phyloP scores from a whole-genome alignment of 164 flowering plant species.

The Cinnamomum micranthum region DNA sequence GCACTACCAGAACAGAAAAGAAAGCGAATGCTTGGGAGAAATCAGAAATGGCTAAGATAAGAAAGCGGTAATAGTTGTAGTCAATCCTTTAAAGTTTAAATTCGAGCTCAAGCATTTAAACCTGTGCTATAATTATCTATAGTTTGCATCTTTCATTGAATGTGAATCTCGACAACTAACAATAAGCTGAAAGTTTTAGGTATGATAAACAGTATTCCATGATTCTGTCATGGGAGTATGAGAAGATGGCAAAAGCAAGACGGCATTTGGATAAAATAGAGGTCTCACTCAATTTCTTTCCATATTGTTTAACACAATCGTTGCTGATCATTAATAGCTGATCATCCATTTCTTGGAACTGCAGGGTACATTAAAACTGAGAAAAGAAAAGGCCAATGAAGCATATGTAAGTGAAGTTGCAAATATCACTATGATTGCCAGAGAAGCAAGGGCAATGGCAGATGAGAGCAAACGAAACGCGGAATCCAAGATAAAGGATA shows the following conservation, averaged over 20 bases:
- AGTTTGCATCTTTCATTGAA: not conserved
- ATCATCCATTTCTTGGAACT: constrained; percentile 3
- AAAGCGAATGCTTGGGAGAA: constrained; percentile 66
- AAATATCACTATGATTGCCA: constrained; percentile 48
- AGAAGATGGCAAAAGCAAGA: constrained; percentile 51
- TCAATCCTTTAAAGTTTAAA: not conserved
- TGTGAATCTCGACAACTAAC: not conserved
- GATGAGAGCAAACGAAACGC: constrained; percentile 54
- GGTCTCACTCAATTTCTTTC: constrained; percentile 28
- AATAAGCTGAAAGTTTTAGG: constrained; percentile 33
- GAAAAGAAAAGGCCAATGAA: constrained; percentile 28
- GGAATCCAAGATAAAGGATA: constrained; percentile 48
- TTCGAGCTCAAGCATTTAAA: not conserved
- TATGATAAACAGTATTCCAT: constrained; percentile 38
- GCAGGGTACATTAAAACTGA: constrained; percentile 49
- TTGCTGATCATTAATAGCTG: not conserved
- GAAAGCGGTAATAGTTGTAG: constrained; percentile 36
- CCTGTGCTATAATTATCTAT: not conserved
- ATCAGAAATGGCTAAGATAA: constrained; percentile 39
- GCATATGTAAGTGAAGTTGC: constrained; percentile 44
- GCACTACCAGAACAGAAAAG: constrained; percentile 10
- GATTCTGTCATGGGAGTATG: constrained; percentile 61
- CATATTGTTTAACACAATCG: too few species aligned
- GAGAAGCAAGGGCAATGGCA: constrained; percentile 49
- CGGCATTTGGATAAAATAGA: constrained; percentile 42